phyloP scores from a whole-genome alignment of 129 eudicot species.

The Flaveria brownii region DNA sequence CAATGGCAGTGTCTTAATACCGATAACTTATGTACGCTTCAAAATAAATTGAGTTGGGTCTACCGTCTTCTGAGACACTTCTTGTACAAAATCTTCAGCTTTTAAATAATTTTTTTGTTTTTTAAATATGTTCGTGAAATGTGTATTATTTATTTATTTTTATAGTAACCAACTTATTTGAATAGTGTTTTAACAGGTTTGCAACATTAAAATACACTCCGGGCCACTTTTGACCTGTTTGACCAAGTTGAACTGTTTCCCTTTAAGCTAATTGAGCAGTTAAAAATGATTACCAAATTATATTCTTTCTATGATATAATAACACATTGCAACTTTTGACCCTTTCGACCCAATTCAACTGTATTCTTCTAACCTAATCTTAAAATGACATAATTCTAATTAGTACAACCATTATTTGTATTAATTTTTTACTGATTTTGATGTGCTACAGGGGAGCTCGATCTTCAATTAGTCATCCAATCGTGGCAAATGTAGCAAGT shows the following conservation, averaged over 20 bases:
- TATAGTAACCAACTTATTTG: background rate
- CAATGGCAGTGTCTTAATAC: background rate
- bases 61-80: too few species aligned
- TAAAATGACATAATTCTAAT: background rate
- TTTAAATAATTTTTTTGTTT: background rate
- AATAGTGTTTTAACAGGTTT: background rate
- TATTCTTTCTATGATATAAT: background rate
- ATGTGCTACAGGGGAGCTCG: slow-evolving; percentile 69
- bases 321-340: background rate
- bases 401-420: background rate
- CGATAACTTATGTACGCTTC: background rate
- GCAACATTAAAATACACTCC: too few species aligned
- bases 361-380: background rate
- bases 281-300: too few species aligned
- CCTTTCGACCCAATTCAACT: background rate
- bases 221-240: too few species aligned
- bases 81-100: background rate
- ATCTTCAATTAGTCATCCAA: slow-evolving; percentile 51
- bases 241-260: too few species aligned
- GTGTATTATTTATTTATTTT: background rate
- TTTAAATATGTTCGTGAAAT: background rate
- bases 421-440: background rate
- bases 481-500: slow-evolving; percentile 38
- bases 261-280: too few species aligned
- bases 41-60: background rate